These are phyloP conservation scores for Beauveria varroae DNA, from an alignment of 2,329 filamentous ascomycete genomes.

Conservation along the genomic window DNA sequence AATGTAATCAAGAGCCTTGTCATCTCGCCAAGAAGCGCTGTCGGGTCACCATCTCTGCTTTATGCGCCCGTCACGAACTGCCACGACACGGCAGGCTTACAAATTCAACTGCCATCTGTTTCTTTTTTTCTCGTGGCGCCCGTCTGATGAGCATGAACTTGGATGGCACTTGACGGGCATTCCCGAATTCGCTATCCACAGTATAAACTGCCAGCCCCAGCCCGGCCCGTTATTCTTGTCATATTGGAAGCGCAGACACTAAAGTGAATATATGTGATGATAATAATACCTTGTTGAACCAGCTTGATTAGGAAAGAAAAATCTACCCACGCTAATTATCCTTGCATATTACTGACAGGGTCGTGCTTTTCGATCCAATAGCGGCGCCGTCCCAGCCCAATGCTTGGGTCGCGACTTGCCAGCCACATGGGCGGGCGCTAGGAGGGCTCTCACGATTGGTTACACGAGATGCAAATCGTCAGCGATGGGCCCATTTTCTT, in stretches of 20 bases:
- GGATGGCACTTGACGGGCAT: neutral
- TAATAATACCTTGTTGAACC: neutral
- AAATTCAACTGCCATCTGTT: no score
- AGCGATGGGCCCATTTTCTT: neutral
- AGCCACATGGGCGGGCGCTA: slow-evolving; percentile 8
- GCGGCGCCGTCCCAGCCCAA: neutral
- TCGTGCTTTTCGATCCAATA: neutral
- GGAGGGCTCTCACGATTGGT: slow-evolving; percentile 5
- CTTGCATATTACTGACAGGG: neutral
- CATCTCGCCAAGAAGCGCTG: no score
- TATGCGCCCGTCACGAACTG: neutral
- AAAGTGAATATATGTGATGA: neutral
- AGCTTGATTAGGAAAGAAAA: neutral
- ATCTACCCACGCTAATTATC: neutral
- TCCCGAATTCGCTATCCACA: neutral
- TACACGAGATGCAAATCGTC: neutral
- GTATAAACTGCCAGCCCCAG: neutral
- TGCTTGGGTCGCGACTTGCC: neutral
- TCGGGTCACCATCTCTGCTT: neutral
- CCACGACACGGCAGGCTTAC: no score
- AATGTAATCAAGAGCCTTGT: no score
- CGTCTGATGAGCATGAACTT: neutral
- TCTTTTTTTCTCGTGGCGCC: neutral
- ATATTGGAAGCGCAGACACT: neutral
- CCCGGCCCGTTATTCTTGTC: neutral